These are phyloP conservation scores for Lobulomyces angularis DNA, from an alignment of 192 early-diverging fungal genomes.

Conservation along the genomic window DNA sequence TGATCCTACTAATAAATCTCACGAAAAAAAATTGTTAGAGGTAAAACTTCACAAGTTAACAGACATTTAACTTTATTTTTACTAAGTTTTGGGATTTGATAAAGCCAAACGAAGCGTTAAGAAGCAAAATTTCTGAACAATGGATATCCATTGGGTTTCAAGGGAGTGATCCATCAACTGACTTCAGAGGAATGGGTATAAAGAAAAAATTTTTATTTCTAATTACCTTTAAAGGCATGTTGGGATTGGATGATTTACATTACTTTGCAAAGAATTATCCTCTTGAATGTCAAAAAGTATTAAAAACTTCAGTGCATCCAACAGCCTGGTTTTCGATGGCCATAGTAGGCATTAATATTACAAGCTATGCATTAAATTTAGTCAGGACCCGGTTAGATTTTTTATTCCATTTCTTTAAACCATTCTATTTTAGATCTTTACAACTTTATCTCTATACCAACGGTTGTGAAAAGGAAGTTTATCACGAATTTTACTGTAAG, in stretches of 20 bases:
- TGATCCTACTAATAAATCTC: constrained; percentile 37
- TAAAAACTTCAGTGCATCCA: constrained; percentile 47
- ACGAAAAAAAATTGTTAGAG: constrained; percentile 50
- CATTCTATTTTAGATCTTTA: too few relatives aligned
- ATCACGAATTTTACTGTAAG: constrained; percentile 68
- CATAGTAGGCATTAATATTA: constrained; percentile 69
- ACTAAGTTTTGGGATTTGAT: constrained; percentile 48
- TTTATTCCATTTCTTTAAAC: too few relatives aligned
- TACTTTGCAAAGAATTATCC: constrained; percentile 54
- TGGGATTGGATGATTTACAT: constrained; percentile 57
- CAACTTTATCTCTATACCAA: constrained; percentile 51
- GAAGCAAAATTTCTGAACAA: constrained; percentile 37
- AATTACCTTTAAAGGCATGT: constrained; percentile 30
- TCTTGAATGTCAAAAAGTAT: constrained; percentile 28
- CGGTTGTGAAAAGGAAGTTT: constrained; percentile 38
- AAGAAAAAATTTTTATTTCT: background rate
- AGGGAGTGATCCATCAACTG: constrained; percentile 68
- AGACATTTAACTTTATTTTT: background rate
- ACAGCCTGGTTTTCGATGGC: constrained; percentile 70
- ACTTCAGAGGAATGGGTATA: constrained; percentile 75
- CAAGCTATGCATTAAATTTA: constrained; percentile 45
- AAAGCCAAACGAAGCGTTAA: constrained; percentile 37
- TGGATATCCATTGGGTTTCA: constrained; percentile 76
- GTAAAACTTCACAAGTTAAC: constrained; percentile 15
- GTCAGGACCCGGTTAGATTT: constrained; percentile 46